These are phyloP conservation scores for Claviceps sp. DNA, from an alignment of 2,329 filamentous ascomycete genomes.

Conservation along the genomic window DNA sequence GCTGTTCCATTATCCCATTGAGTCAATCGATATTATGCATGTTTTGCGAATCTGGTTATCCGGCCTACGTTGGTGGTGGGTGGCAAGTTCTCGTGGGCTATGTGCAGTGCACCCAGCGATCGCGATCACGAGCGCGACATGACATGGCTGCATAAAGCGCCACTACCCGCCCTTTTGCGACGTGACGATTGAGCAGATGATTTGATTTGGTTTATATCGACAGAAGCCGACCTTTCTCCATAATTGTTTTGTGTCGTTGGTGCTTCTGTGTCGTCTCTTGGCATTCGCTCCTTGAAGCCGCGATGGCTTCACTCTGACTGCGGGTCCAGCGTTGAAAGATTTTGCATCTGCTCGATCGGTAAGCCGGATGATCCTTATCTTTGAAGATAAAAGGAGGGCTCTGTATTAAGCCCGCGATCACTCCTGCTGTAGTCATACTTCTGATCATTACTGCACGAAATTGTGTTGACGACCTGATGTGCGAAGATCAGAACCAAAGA, in stretches of 20 bases:
- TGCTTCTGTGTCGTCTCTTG: not conserved
- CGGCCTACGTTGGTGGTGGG: not conserved
- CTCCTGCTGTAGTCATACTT: not conserved
- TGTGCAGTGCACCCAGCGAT: not conserved
- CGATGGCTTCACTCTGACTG: constrained; percentile 3
- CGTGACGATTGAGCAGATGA: too few relatives aligned
- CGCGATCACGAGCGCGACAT: not conserved
- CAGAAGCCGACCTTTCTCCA: not conserved
- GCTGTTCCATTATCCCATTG: too few relatives aligned
- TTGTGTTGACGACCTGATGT: not conserved
- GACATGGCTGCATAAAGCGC: too few relatives aligned
- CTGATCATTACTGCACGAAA: not conserved
- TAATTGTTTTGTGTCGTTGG: not conserved
- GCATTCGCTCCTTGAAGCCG: not conserved
- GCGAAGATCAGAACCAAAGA: not conserved
- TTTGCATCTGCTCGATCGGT: too few relatives aligned
- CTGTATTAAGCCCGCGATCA: too few relatives aligned
- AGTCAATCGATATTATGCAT: not conserved
- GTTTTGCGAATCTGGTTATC: not conserved
- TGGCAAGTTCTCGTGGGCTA: not conserved
- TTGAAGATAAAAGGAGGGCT: not conserved
- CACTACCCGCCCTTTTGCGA: too few relatives aligned
- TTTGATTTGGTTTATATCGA: too few relatives aligned
- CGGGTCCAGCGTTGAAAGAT: not conserved
- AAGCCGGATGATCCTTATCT: not conserved